Evolutionary conservation across 495 filamentous ascomycete species (phyloP).

Genomic region (Penicillium turbatum): DNA sequence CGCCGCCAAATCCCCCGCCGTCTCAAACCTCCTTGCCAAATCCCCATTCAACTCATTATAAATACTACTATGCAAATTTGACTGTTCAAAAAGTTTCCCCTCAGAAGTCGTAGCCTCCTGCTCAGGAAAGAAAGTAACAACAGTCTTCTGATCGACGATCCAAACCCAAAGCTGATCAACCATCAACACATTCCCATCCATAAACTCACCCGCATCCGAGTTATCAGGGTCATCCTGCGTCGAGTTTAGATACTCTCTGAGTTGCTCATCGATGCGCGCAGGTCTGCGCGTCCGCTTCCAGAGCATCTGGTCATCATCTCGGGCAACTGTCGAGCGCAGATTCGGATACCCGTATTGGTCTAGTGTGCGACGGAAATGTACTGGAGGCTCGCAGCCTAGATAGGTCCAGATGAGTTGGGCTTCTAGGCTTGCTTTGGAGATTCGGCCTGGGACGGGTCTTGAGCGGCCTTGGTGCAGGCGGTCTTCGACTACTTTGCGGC

Average conservation of each 20-base stretch:
- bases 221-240: slow-evolving; percentile 14
- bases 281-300: slow-evolving; percentile 61
- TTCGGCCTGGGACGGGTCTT: slow-evolving; percentile 50
- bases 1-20: slow-evolving; percentile 58
- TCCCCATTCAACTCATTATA: slow-evolving; percentile 68
- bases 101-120: slow-evolving; percentile 44
- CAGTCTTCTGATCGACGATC: slow-evolving; percentile 57
- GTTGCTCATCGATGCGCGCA: slow-evolving; percentile 27
- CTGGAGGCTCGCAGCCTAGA: slow-evolving; percentile 58
- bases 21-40: slow-evolving; percentile 59
- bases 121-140: slow-evolving; percentile 57
- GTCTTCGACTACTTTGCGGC: slow-evolving; percentile 54
- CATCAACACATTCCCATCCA: slow-evolving; percentile 61
- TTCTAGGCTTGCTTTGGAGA: slow-evolving; percentile 53
- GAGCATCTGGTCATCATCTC: slow-evolving; percentile 67
- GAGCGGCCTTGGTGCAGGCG: slow-evolving; percentile 54
- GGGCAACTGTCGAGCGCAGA: slow-evolving; percentile 54
- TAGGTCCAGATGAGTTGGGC: slow-evolving; percentile 61
- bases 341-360: slow-evolving; percentile 66
- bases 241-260: slow-evolving; percentile 19
- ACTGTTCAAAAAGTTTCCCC: slow-evolving; percentile 55
- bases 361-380: slow-evolving; percentile 60
- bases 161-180: slow-evolving; percentile 69
- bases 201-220: slow-evolving; percentile 28
- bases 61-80: slow-evolving; percentile 59